Percentiles rank a stretch among this genome's conserved stretches.
Evolutionary conservation across 83 land plant species (phyloP).

Genomic region (Picea abies): DNA sequence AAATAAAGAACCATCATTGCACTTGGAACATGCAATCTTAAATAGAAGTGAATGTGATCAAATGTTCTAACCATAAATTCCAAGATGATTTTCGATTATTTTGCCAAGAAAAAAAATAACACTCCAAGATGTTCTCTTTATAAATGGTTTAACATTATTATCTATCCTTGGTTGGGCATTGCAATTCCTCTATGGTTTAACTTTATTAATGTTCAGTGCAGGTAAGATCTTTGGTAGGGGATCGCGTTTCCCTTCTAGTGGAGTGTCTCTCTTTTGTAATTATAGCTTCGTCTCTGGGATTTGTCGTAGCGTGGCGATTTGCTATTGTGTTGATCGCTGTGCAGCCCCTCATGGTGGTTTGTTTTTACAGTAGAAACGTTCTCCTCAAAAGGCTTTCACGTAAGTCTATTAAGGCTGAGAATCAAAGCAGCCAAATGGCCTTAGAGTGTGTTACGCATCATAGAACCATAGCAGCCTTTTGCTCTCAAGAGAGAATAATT

Average conservation of each 20-base stretch:
- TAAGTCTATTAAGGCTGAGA: constrained; percentile 43
- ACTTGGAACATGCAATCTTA: too few relatives aligned
- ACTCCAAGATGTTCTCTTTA: too few relatives aligned
- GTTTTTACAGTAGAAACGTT: constrained; percentile 8
- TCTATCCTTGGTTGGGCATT: constrained; percentile 1
- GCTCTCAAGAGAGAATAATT: too few relatives aligned
- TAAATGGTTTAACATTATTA: too few relatives aligned
- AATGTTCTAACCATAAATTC: constrained; percentile 41
- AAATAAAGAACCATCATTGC: too few relatives aligned
- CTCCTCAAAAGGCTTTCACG: constrained; percentile 41
- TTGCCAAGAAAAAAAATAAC: too few relatives aligned
- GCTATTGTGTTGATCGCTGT: constrained; percentile 73
- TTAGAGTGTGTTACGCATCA: constrained; percentile 16
- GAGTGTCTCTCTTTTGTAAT: constrained; percentile 52
- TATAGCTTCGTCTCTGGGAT: constrained; percentile 43
- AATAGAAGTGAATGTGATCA: too few relatives aligned
- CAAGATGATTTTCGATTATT: too few relatives aligned
- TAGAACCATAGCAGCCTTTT: too few relatives aligned
- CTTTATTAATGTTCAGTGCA: constrained; percentile 3
- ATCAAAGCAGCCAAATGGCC: constrained; percentile 58
- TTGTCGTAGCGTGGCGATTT: constrained; percentile 59
- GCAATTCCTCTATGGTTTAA: constrained; percentile 38
- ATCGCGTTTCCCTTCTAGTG: constrained; percentile 56
- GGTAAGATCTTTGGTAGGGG: constrained; percentile 71
- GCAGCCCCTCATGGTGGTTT: constrained; percentile 62